Conservation (phyloP, 2,329 filamentous ascomycete genomes). For the Teratosphaeria viscida region DNA sequence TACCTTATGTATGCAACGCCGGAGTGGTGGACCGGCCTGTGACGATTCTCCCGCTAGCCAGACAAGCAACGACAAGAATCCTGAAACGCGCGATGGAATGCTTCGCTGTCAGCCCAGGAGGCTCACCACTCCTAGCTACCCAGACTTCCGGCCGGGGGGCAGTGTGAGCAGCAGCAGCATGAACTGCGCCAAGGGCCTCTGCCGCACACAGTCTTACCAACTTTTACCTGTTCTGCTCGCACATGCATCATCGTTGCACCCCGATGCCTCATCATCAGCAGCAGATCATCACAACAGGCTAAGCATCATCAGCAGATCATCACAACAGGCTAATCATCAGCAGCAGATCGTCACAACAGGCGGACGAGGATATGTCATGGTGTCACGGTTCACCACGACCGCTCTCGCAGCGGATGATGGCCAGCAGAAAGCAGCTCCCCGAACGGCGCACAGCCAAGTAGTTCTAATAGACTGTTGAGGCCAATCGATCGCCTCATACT, state of each 20-base stretch:
- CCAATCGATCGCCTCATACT: not conserved
- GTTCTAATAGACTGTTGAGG: not conserved
- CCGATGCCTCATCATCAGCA: not conserved
- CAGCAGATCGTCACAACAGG: not conserved
- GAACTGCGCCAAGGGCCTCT: not conserved
- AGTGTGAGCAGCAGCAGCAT: not conserved
- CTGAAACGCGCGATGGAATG: not conserved
- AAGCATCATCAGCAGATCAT: too few species aligned
- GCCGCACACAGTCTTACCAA: not conserved
- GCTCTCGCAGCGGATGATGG: not conserved
- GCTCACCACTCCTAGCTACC: not conserved
- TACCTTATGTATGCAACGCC: too few species aligned
- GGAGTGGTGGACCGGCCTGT: not conserved
- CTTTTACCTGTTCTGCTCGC: not conserved
- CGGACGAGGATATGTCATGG: not conserved
- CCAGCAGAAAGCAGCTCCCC: not conserved
- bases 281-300: not conserved
- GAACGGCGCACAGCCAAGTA: not conserved
- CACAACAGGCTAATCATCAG: not conserved
- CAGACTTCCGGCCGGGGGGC: not conserved
- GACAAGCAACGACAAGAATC: not conserved
- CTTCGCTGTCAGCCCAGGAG: not conserved
- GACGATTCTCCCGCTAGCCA: not conserved
- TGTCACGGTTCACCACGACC: not conserved
- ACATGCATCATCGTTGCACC: not conserved